phyloP scores from a whole-genome alignment of 129 eudicot genomes.

The Chrysanthemum seticuspe region DNA sequence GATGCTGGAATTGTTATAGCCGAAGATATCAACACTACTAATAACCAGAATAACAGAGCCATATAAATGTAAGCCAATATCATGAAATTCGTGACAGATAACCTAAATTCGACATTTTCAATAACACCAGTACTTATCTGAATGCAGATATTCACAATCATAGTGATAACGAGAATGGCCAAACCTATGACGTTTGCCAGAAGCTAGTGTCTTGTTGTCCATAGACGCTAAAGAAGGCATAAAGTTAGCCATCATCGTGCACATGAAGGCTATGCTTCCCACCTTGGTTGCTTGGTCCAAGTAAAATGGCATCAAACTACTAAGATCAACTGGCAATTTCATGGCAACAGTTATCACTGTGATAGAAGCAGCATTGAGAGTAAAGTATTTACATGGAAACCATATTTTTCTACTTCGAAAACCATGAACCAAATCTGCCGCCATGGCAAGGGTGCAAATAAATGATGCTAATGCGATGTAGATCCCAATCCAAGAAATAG shows the following conservation, averaged over 20 bases:
- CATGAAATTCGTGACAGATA: neutral
- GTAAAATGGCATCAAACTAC: neutral
- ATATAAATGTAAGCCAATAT: neutral
- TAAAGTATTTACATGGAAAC: slow-evolving; percentile 7
- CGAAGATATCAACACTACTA: slow-evolving; percentile 19
- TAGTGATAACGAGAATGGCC: slow-evolving; percentile 39
- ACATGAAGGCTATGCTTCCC: slow-evolving; percentile 7
- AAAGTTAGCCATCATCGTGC: slow-evolving; percentile 26
- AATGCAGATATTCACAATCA: slow-evolving; percentile 28
- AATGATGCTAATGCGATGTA: slow-evolving; percentile 7
- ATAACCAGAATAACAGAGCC: slow-evolving; percentile 16
- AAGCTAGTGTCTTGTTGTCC: slow-evolving; percentile 30
- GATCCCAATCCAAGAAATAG: slow-evolving; percentile 9
- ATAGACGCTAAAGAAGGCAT: slow-evolving; percentile 43
- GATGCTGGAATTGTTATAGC: slow-evolving; percentile 16
- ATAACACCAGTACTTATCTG: slow-evolving; percentile 24
- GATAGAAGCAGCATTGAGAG: slow-evolving; percentile 12
- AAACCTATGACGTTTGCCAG: slow-evolving; percentile 34
- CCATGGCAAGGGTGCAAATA: slow-evolving; percentile 10
- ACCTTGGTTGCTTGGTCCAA: slow-evolving; percentile 3
- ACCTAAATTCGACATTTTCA: neutral
- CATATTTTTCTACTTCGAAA: slow-evolving; percentile 1
- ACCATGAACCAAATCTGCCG: slow-evolving; percentile 12
- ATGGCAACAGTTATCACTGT: slow-evolving; percentile 1
- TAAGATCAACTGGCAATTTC: slow-evolving; percentile 5